Base-by-base conservation (phyloP, 83 land plant species). In the Isoetes engelmannii region DNA sequence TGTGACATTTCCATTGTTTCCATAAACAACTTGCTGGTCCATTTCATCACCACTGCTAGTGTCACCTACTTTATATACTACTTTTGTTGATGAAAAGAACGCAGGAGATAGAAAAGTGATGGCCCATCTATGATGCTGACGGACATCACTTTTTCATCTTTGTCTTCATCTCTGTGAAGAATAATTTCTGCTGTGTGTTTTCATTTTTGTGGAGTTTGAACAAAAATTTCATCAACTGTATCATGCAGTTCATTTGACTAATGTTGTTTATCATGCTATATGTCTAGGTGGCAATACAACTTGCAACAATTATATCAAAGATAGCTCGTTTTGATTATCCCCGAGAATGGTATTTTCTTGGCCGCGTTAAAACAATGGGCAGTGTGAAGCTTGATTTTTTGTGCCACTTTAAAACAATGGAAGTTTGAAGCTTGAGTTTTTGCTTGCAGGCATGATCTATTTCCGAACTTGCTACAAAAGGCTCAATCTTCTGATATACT, bases 291-390 rank as follows among this genome's bases (percentile, higher is more conserved):
- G 94, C 99, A 65, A 81, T 82, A 59, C 88, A 85, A 72, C 57
- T 91, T 65, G 99, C 99, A 63, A 85, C 92, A 41, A 74, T 95
- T 50, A 80, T 95, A 43, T 83, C 97, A 17, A 95, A 92, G 73
- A 84, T 95, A 61, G 97, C 99, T 69, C 97, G 99, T 19, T 80
- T 89, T 63, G 99, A 95, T 74, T 95, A 91, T 75, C 97, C 99
- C 64, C 97, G 81, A 78, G 99, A 95, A 69, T 95, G 99, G 99
- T 91, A 87, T 17, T 44, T 21, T 8, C 20, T 64, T 44, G 48
- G 0, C 6, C 13, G 47, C 74, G 0, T 47, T 49, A 13, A 9
- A 17, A n/a, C 13, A 44, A 44, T 61, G 3, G 42, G 15, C 45
- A 13, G 51, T 10, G 0, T 17, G 10, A 10, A 41, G 13, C 15